Base-by-base conservation (phyloP, 306 rosid genomes). In the Parietaria judaica region DNA sequence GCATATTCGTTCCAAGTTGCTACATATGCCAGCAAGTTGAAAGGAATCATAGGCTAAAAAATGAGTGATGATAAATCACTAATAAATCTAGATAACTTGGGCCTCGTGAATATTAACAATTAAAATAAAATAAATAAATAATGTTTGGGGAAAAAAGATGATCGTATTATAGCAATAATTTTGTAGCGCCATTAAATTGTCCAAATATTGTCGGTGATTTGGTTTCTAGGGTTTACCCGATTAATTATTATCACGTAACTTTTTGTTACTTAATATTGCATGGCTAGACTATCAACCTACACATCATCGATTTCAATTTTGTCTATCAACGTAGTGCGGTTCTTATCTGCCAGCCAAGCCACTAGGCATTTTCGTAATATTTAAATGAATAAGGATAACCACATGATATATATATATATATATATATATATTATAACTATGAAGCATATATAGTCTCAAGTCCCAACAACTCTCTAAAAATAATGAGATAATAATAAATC, bases 131-230 rank as follows among this genome's bases (percentile, higher is more conserved):
- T 12, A 56, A 56, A 12, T 44, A 36, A 56, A 14, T 6, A 56
- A 56, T 11, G 41, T 34, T 6, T 10, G 14, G n/a, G 44, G 11
- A 56, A 36, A 36, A 31, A 11, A 7, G 3, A 56, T 36, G 9
- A 7, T 34, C 31, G 6, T 9, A 16, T 13, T 37, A 37, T 54
- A 36, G 45, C 43, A 56, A 34, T 56, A 0, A 23, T 23, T 23
- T 3, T 56, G 44, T 55, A 11, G 31, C 31, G 31, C 41, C 60
- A 56, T 56, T 13, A 56, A 56, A 49, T 56, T 56, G 60, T 56
- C 60, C 60, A 56, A 56, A 56, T 14, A 56, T 56, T 56, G 45
- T 56, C 45, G 60, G 60, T 36, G 45, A 56, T 34, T 7, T 3
- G 8, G 36, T 12, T 56, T 11, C 4, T 12, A 10, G 11, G 60